Percentiles rank a stretch among this genome's conserved stretches.
Evolutionary conservation across 2,329 filamentous ascomycete genomes (phyloP).

Genomic region (Pseudogymnoascus sp.): DNA sequence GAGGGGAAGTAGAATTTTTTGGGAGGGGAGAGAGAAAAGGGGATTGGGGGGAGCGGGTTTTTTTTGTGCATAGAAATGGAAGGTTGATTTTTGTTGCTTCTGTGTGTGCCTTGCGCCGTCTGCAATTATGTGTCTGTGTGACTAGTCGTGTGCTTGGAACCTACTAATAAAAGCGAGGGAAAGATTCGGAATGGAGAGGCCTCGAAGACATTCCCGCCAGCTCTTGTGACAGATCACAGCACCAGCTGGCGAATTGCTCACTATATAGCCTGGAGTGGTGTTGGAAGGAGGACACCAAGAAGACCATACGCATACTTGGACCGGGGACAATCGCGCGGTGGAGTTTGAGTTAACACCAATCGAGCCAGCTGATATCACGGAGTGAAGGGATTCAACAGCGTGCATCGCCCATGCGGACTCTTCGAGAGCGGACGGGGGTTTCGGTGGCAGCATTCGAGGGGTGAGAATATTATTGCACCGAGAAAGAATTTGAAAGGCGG

Average conservation of each 20-base stretch:
- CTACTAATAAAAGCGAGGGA: background rate
- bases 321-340: too few relatives aligned
- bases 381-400: background rate
- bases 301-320: too few relatives aligned
- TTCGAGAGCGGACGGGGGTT: background rate
- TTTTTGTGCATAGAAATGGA: constrained; percentile 11
- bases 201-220: background rate
- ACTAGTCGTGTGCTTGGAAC: background rate
- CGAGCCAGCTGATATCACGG: too few relatives aligned
- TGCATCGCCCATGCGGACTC: background rate
- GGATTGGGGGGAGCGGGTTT: constrained; percentile 35
- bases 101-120: background rate
- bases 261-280: too few relatives aligned
- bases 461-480: background rate
- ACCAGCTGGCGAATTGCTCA: background rate
- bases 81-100: background rate
- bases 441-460: background rate
- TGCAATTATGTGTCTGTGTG: background rate
- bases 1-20: background rate
- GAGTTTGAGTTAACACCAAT: too few relatives aligned
- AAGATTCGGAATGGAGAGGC: background rate
- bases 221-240: background rate
- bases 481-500: background rate
- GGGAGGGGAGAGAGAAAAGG: constrained; percentile 26
- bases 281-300: too few relatives aligned